phyloP scores from a whole-genome alignment of 345 rosid species.

The Murraya paniculata region DNA sequence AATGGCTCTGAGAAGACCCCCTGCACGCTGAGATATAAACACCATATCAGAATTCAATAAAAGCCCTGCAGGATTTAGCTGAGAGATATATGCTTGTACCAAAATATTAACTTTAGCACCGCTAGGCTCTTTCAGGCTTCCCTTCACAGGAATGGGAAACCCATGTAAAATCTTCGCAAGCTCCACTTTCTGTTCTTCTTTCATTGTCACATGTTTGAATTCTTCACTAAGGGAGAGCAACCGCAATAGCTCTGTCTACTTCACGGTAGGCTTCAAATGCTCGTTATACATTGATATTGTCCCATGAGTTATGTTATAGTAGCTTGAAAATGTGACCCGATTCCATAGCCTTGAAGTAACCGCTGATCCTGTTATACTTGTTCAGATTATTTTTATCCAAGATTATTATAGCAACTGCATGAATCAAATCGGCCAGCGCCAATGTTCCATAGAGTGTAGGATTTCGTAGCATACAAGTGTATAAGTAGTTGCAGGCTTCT shows the following conservation, averaged over 20 bases:
- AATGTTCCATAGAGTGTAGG: too few relatives aligned
- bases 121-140: conserved; percentile 89
- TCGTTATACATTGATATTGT: conserved; percentile 88
- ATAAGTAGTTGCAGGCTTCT: too few relatives aligned
- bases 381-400: too few relatives aligned
- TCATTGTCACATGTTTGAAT: conserved; percentile 87
- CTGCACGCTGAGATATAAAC: conserved; percentile 84
- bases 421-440: too few relatives aligned
- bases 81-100: conserved; percentile 91
- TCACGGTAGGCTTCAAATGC: conserved; percentile 97
- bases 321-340: too few relatives aligned
- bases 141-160: conserved; percentile 94
- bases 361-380: too few relatives aligned
- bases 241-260: conserved; percentile 84
- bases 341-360: too few relatives aligned
- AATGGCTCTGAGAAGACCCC: conserved; percentile 87
- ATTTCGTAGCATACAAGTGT: too few relatives aligned
- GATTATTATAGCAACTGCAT: too few relatives aligned
- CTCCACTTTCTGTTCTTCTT: conserved; percentile 98
- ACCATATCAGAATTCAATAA: conserved; percentile 93
- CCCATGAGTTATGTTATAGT: conserved; percentile 87
- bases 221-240: conserved; percentile 89
- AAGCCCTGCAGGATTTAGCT: conserved; percentile 93
- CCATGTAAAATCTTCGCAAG: conserved; percentile 88
- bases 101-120: conserved; percentile 83